Percentiles rank a stretch among this genome's conserved stretches.
These are phyloP conservation scores for Cadophora luteo-olivacea DNA, from an alignment of 2,329 filamentous ascomycete genomes.

Conservation along the genomic window DNA sequence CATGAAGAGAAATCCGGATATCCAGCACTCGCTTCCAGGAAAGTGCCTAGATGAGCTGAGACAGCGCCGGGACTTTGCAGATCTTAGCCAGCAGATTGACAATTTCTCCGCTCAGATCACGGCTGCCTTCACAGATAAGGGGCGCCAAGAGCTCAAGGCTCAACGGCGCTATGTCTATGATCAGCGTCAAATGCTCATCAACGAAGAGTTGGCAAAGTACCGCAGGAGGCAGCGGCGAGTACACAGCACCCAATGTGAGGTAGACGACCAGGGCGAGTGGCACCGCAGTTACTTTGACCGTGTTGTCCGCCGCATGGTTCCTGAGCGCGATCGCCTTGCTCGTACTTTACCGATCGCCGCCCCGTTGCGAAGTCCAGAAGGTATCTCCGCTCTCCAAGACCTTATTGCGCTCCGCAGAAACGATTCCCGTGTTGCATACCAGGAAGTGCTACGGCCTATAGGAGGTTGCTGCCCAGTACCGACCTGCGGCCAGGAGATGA, in stretches of 20 bases:
- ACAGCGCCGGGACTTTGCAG: background rate
- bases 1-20: constrained; percentile 30
- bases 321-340: constrained; percentile 23
- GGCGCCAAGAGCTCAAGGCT: constrained; percentile 23
- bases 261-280: background rate
- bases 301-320: background rate
- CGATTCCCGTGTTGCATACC: constrained; percentile 26
- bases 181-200: constrained; percentile 26
- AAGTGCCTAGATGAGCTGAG: constrained; percentile 14
- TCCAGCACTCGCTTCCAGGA: constrained; percentile 25
- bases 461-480: constrained; percentile 25
- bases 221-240: background rate
- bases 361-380: constrained; percentile 20
- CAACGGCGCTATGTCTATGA: constrained; percentile 23
- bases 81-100: background rate
- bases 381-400: constrained; percentile 28
- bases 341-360: constrained; percentile 25
- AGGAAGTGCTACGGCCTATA: constrained; percentile 26
- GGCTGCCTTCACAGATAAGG: background rate
- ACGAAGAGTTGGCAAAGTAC: constrained; percentile 24
- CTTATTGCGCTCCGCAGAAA: constrained; percentile 27
- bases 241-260: background rate
- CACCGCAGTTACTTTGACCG: constrained; percentile 1
- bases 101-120: background rate
- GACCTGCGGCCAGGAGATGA: constrained; percentile 22